phyloP scores from a whole-genome alignment of 2,329 filamentous ascomycete species.

The Alternaria arbusti region DNA sequence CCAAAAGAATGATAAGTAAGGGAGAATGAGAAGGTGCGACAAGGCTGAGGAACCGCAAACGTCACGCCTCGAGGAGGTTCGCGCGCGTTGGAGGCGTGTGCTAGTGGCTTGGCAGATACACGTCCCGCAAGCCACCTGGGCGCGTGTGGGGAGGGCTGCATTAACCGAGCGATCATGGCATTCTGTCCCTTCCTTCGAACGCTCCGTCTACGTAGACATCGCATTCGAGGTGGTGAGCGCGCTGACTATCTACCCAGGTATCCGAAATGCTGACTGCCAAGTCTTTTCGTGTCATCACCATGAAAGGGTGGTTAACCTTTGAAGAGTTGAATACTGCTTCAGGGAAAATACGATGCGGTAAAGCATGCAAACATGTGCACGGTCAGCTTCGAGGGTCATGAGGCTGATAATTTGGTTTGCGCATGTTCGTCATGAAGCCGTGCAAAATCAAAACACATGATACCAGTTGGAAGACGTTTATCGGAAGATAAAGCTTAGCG shows the following conservation, averaged over 20 bases:
- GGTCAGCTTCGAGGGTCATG: not conserved
- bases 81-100: slow-evolving; percentile 7
- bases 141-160: slow-evolving; percentile 11
- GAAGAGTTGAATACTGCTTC: not conserved
- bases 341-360: not conserved
- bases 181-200: not conserved
- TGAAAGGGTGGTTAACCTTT: not conserved
- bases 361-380: not conserved
- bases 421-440: not conserved
- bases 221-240: not conserved
- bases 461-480: not conserved
- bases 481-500: not conserved
- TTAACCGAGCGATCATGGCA: slow-evolving; percentile 10
- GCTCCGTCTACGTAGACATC: not conserved
- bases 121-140: slow-evolving; percentile 7
- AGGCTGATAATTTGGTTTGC: not conserved
- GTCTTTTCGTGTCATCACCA: not conserved
- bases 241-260: not conserved
- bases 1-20: not conserved
- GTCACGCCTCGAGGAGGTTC: slow-evolving; percentile 15
- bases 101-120: slow-evolving; percentile 15
- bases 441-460: not conserved
- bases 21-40: slow-evolving; percentile 1
- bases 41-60: slow-evolving; percentile 12
- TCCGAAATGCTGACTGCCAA: not conserved